A percentile compares a stretch with the other conserved stretches of the same genome.
Evolutionary conservation across 768 basidiomycete genomes (phyloP).

Genomic region (Macrolepiota dolichaula): DNA sequence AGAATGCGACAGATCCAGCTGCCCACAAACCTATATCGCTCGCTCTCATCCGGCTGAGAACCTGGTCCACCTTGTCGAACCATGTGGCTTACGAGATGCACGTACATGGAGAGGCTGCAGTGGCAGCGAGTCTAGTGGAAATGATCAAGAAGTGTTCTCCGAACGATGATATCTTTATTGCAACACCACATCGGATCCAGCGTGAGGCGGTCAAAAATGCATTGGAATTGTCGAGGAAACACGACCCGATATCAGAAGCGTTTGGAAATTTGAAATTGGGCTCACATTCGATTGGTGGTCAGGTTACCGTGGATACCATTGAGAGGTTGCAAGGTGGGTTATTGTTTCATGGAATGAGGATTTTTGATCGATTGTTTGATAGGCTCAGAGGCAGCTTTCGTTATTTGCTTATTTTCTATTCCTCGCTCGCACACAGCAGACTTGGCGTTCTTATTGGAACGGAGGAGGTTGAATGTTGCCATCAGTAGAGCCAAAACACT

Average conservation of each 20-base stretch:
- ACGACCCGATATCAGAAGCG: slow-evolving; percentile 14
- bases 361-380: neutral
- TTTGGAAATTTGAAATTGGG: slow-evolving; percentile 17
- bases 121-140: slow-evolving; percentile 40
- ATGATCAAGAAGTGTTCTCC: slow-evolving; percentile 35
- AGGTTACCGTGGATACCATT: slow-evolving; percentile 45
- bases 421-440: slow-evolving; percentile 33
- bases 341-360: neutral
- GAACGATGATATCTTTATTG: slow-evolving; percentile 45
- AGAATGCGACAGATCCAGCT: slow-evolving; percentile 14
- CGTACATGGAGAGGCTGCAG: slow-evolving; percentile 43
- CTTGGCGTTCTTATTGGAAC: slow-evolving; percentile 42
- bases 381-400: slow-evolving; percentile 53
- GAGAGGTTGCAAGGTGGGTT: slow-evolving; percentile 45
- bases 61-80: slow-evolving; percentile 25
- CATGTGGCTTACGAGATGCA: slow-evolving; percentile 43
- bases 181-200: slow-evolving; percentile 51
- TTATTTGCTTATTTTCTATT: slow-evolving; percentile 49
- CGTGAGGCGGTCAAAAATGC: slow-evolving; percentile 47
- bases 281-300: slow-evolving; percentile 10
- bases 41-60: slow-evolving; percentile 37
- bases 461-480: slow-evolving; percentile 48
- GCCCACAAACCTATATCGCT: slow-evolving; percentile 40
- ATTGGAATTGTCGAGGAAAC: slow-evolving; percentile 20
- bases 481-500: slow-evolving; percentile 51